A percentile compares a stretch with the other conserved stretches of the same genome.
phyloP scores from a whole-genome alignment of 345 rosid species.

The Hibiscus syriacus region DNA sequence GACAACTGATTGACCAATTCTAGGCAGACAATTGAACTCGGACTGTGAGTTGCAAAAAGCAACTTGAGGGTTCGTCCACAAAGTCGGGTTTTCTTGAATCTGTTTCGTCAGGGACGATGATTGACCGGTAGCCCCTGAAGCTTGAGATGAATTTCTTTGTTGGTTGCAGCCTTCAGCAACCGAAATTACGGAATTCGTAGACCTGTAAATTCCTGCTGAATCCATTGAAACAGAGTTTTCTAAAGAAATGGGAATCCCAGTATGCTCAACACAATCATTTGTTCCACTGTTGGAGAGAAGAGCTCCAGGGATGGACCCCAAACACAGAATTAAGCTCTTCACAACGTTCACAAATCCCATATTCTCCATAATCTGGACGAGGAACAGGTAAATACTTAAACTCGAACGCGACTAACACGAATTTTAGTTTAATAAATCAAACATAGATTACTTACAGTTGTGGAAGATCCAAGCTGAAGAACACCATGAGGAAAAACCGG shows the following conservation, averaged over 20 bases:
- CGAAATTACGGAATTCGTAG: constrained; percentile 24
- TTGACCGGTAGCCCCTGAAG: constrained; percentile 22
- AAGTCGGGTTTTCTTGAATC: constrained; percentile 25
- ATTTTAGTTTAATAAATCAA: not conserved
- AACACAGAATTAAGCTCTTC: constrained; percentile 62
- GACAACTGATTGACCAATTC: constrained; percentile 8
- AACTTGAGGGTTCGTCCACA: constrained; percentile 43
- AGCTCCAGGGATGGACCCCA: constrained; percentile 70
- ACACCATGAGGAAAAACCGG: constrained; percentile 86
- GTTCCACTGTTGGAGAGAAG: constrained; percentile 45
- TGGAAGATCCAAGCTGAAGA: constrained; percentile 80
- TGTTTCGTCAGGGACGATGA: constrained; percentile 16
- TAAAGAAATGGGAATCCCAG: constrained; percentile 40
- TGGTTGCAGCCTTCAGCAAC: constrained; percentile 32
- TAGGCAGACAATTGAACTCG: constrained; percentile 18
- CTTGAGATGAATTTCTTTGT: constrained; percentile 26
- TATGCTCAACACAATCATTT: constrained; percentile 33
- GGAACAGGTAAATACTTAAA: constrained; percentile 7
- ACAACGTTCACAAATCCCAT: constrained; percentile 69
- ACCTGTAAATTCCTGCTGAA: constrained; percentile 24
- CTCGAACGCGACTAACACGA: not conserved
- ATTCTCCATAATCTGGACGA: constrained; percentile 74
- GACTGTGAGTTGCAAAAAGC: constrained; percentile 21
- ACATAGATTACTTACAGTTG: constrained; percentile 45
- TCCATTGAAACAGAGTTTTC: constrained; percentile 23